These are phyloP conservation scores for Clonostachys byssicola DNA, from an alignment of 2,329 filamentous ascomycete species.

Conservation along the genomic window DNA sequence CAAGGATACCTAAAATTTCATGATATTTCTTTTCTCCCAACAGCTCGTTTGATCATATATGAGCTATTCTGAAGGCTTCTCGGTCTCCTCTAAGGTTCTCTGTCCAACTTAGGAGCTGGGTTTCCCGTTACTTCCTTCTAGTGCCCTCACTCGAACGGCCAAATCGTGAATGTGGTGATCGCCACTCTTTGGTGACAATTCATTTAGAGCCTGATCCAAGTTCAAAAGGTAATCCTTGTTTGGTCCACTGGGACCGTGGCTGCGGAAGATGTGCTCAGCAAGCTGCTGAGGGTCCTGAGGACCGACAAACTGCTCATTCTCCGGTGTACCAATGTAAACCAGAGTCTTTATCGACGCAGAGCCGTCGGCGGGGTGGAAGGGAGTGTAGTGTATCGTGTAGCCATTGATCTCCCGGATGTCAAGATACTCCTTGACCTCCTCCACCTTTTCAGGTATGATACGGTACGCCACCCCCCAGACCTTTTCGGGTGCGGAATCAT, in stretches of 20 bases:
- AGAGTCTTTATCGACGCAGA: slow-evolving; percentile 48
- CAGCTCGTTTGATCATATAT: no score
- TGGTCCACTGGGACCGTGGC: slow-evolving; percentile 77
- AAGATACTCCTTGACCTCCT: slow-evolving; percentile 82
- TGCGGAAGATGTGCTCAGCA: slow-evolving; percentile 75
- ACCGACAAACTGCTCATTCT: slow-evolving; percentile 88
- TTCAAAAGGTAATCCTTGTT: slow-evolving; percentile 87
- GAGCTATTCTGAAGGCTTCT: no score
- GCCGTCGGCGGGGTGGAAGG: slow-evolving; percentile 59
- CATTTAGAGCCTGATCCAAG: slow-evolving; percentile 70
- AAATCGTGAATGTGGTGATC: slow-evolving; percentile 86
- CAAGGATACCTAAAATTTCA: no score
- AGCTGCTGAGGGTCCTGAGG: slow-evolving; percentile 74
- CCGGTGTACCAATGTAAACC: slow-evolving; percentile 91
- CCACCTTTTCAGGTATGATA: slow-evolving; percentile 66
- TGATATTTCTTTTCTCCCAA: no score
- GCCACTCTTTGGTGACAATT: slow-evolving; percentile 69
- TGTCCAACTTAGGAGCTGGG: no score
- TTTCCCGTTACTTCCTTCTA: slow-evolving; percentile 24
- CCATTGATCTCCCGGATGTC: slow-evolving; percentile 98
- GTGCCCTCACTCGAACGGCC: slow-evolving; percentile 63
- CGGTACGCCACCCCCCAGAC: slow-evolving; percentile 96
- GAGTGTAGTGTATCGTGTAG: slow-evolving; percentile 88
- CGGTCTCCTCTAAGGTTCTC: no score
- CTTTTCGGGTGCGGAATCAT: slow-evolving; percentile 54